Evolutionary conservation across 2,329 filamentous ascomycete species (phyloP), one percentile per base, ranked within the genome.

Genomic region (Whalleya microplaca): DNA sequence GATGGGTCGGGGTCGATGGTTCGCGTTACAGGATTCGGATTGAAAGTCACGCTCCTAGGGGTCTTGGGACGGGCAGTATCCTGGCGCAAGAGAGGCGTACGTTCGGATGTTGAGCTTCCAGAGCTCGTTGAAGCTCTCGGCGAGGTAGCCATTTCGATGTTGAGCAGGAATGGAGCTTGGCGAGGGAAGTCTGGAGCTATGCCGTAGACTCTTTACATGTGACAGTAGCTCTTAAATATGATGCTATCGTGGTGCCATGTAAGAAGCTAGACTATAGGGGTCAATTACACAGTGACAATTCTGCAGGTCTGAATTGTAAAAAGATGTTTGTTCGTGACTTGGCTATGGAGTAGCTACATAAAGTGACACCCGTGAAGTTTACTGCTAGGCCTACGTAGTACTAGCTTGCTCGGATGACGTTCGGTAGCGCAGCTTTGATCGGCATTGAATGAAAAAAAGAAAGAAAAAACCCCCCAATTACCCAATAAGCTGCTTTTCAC

Each of bases 21-120:
- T 60, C 81, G 80, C n/a, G 83, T 80, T 45, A 86, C 81, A 40
- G 85, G 84, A 61, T 88, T 86, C 3, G 88, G 82, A 69, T 91
- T 90, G 78, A 94, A 93, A 14, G 89, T 92, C 67, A 94, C 90
- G 65, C 80, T 90, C 63, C 89, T 84, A 48, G 78, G 67, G 16
- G 80, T 76, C 58, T 77, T 80, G 10, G 77, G 73, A 18, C 78
- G 78, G 41, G 59, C 61, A 8, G 64, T 61, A 42, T 71, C 69
- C 58, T 66, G 68, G 16, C 69, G 65, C 16, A 72, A 52, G 42
- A 72, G 68, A 50, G 70, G 70, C n/a, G 66, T 70, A 46, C 66
- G 66, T 61, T 72, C 70, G 2, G 67, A 62, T 4, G 45, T 59
- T 7, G 63, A 55, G n/a, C 59, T 53, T 8, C 21, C 47, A 29